Base-by-base conservation (phyloP, 2,329 filamentous ascomycete species). In the Drechmeria coniospora region DNA sequence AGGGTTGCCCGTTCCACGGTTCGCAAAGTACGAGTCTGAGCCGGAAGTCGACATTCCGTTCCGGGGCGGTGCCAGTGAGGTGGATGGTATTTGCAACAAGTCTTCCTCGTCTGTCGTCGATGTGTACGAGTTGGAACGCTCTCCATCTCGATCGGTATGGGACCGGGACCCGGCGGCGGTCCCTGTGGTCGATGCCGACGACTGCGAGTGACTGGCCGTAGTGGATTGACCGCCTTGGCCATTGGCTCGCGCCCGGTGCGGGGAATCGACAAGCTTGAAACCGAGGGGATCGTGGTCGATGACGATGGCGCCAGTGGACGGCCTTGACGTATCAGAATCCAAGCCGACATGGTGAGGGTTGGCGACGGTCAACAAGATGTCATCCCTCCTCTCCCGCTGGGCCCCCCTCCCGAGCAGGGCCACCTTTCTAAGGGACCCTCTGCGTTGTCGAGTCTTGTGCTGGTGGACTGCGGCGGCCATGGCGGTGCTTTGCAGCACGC, bases 381-480 rank as follows among this genome's bases (percentile, higher is more conserved):
- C 54, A 31, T 73, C 72, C 38, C 57, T 66, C 43, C 54, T 63
- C 40, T 70, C 72, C 34, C 68, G 63, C 49, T 68, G 73, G 30
- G 64, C 70, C 35, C 77, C 76, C 36, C 79, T 78, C 11, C 82
- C 81, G 12, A 93, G 63, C 26, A 93, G 61, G 15, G 83, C 84
- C 8, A 81, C 82, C 53, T 93, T 93, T 33, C 86, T 70, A 48
- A 94, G 60, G 8, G 86, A 93, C 4, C 83, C 84, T 47, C 79
- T 80, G 33, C 86, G 71, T 42, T 75, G 74, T 30, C 83, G 67
- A 51, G 40, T 64, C 57, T 52, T 64, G 47, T 51, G 61, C 45
- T 53, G 61, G 43, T 56, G 56, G 25, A 43, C 39, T 20, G 45
- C 40, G 31, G 39, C 48, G 26, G 38, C 43, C 32, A 45, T 47